These are phyloP conservation scores for Deuterostichococcus epilithicus DNA, from an alignment of 139 green algal genomes.

Conservation along the genomic window DNA sequence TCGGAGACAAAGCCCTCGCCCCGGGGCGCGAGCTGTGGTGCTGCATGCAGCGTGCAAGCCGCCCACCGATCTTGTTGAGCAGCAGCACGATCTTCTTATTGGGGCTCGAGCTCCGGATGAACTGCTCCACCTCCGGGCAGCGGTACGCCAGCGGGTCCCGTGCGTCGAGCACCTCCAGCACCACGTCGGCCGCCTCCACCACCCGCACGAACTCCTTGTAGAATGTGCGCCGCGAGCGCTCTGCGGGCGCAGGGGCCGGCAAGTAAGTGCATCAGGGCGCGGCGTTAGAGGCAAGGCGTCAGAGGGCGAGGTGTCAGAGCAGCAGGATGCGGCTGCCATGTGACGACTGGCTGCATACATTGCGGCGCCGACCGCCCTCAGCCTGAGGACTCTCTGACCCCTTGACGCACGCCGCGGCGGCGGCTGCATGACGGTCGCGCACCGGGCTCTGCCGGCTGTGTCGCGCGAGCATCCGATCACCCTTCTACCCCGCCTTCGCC, in stretches of 20 bases:
- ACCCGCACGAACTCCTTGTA: conserved; percentile 95
- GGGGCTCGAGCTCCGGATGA: conserved; percentile 67
- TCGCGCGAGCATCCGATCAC: not conserved
- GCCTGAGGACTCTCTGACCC: no score
- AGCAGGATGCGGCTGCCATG: no score
- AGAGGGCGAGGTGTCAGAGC: no score
- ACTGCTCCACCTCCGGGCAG: conserved; percentile 90
- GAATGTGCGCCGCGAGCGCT: conserved; percentile 79
- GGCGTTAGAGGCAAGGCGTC: no score
- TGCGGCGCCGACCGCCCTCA: no score
- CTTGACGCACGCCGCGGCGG: no score
- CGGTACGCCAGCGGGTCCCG: conserved; percentile 88
- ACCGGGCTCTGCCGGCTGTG: no score
- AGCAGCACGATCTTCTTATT: conserved; percentile 94
- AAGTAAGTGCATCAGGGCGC: not conserved
- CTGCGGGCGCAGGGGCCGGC: conserved; percentile 26
- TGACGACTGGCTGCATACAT: no score
- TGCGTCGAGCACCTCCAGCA: conserved; percentile 94
- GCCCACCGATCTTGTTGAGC: conserved; percentile 95
- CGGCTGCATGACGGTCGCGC: no score
- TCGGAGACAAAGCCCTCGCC: no score
- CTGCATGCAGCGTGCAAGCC: not conserved
- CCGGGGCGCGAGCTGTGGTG: no score
- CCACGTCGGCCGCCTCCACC: conserved; percentile 86
- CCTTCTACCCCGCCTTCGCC: not conserved